phyloP scores from a whole-genome alignment of 140 eudicot species.

The Bidens hawaiensis region DNA sequence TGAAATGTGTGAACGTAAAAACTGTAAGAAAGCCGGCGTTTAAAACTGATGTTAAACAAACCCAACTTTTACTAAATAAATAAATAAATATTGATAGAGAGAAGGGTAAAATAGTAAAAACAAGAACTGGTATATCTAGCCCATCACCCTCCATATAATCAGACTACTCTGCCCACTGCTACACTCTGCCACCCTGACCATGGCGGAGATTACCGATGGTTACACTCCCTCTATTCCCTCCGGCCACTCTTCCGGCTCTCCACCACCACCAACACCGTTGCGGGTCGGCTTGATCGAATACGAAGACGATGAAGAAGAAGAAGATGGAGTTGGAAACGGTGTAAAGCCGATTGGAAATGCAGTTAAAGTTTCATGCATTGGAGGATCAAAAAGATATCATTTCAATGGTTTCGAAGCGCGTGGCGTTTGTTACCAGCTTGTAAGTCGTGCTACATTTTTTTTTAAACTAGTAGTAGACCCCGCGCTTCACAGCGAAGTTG shows the following conservation, averaged over 20 bases:
- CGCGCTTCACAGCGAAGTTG: too few species aligned
- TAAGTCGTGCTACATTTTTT: not conserved
- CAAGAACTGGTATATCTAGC: too few species aligned
- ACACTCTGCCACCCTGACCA: not conserved
- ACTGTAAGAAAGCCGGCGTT: too few species aligned
- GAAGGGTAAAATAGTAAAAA: too few species aligned
- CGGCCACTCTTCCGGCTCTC: not conserved
- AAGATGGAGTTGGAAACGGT: not conserved
- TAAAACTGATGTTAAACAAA: too few species aligned
- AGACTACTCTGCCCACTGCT: not conserved
- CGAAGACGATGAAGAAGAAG: not conserved
- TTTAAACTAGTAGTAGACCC: too few species aligned
- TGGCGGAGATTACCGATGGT: not conserved
- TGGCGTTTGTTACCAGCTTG: slow-evolving; percentile 15
- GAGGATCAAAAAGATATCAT: slow-evolving; percentile 11
- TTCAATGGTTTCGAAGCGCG: slow-evolving; percentile 17
- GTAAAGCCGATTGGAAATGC: slow-evolving; percentile 19
- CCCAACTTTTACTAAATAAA: too few species aligned
- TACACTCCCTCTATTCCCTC: not conserved
- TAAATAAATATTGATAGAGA: too few species aligned
- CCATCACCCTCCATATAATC: too few species aligned
- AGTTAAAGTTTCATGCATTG: slow-evolving; percentile 20
- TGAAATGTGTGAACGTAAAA: too few species aligned
- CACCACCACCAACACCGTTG: not conserved
- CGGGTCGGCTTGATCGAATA: too few species aligned